Percentiles rank a stretch among this genome's conserved stretches.
phyloP scores from a whole-genome alignment of 768 basidiomycete species.

The Termitomyces sp. region DNA sequence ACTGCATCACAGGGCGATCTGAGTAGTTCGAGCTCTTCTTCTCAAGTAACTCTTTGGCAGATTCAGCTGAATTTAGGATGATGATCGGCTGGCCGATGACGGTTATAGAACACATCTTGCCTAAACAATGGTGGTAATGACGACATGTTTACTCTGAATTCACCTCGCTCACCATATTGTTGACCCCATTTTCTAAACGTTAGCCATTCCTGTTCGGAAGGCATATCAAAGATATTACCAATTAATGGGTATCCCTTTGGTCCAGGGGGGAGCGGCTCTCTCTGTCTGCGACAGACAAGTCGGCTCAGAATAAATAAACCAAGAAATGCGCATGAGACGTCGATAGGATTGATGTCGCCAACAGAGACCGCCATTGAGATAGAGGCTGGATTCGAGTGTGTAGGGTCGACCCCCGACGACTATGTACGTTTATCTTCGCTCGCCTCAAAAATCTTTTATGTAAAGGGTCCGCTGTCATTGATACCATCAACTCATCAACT shows the following conservation, averaged over 20 bases:
- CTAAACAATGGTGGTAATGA: background rate
- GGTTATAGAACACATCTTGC: background rate
- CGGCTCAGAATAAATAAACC: background rate
- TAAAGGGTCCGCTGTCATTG: too few species aligned
- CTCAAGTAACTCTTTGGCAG: background rate
- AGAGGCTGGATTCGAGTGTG: background rate
- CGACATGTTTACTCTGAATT: background rate
- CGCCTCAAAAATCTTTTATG: too few species aligned
- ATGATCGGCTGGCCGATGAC: background rate
- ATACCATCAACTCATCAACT: too few species aligned
- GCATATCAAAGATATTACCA: background rate
- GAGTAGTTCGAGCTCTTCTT: background rate
- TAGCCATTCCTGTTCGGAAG: background rate
- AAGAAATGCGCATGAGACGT: background rate
- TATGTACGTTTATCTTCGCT: too few species aligned
- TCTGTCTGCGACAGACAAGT: background rate
- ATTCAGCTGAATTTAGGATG: background rate
- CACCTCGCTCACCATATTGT: background rate
- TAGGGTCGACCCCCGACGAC: too few species aligned
- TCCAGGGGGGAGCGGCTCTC: background rate
- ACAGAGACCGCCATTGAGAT: background rate
- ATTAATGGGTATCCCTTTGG: background rate
- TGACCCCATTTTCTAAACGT: background rate
- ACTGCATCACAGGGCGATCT: background rate
- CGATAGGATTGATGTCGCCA: background rate